Percentiles rank a stretch among this genome's conserved stretches.
Evolutionary conservation across 2,329 filamentous ascomycete species (phyloP).

Genomic region (Pseudocercospora fuligena): DNA sequence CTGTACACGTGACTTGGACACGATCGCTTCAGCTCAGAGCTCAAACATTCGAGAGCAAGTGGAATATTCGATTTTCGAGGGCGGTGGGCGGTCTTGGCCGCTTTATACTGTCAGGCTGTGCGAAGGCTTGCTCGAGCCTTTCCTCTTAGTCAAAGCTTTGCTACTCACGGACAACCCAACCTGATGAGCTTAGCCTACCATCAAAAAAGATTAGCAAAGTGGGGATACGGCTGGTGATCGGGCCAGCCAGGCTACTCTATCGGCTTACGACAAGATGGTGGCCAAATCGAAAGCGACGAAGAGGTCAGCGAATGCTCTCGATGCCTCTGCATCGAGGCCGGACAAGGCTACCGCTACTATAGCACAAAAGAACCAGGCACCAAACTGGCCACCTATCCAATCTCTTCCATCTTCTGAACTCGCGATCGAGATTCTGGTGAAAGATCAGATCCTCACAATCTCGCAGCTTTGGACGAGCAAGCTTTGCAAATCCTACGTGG

Average conservation of each 20-base stretch:
- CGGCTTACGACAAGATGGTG: background rate
- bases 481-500: constrained; percentile 76
- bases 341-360: background rate
- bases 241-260: background rate
- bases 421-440: constrained; percentile 60
- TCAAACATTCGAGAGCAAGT: no score
- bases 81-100: background rate
- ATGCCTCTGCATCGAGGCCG: background rate
- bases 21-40: no score
- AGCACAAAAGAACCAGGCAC: constrained; percentile 30
- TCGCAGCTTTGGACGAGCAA: constrained; percentile 74
- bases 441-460: constrained; percentile 73
- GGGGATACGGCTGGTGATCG: background rate
- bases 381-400: constrained; percentile 73
- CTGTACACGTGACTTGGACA: no score
- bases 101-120: background rate
- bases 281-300: background rate
- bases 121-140: background rate
- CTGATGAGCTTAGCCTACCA: background rate
- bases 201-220: background rate
- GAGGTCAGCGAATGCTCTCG: background rate
- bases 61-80: no score
- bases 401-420: constrained; percentile 71
- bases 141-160: background rate
- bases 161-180: background rate